Base-by-base conservation (phyloP, 768 basidiomycete species). In the Lactifluus subvellereus region DNA sequence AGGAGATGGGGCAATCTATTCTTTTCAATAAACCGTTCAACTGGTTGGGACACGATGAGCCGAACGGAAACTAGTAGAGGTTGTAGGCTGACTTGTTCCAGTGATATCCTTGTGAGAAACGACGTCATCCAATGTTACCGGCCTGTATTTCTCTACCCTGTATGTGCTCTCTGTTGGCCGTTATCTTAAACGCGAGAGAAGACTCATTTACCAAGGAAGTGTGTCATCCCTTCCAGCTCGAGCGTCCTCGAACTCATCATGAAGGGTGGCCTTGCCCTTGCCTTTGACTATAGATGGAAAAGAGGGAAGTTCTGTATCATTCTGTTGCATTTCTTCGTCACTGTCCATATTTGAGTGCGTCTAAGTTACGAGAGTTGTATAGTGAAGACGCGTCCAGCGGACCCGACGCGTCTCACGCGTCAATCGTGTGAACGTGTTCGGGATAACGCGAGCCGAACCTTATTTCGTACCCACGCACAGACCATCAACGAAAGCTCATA, bases 51-150 rank as follows among this genome's bases (percentile, higher is more conserved):
- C 35, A 47, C 27, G 48, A 49, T 54, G 22, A 57, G 54, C 53
- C 14, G 20, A 20, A 22, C 8, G 14, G 37, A 57, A 40, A 18
- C 20, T n/a, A 13, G 38, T 35, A n/a, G 33, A 51, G 56, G 16
- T 38, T 27, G 32, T 30, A 45, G 18, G 77, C 88, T 69, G 64
- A 98, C 97, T 98, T 8, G 97, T 99, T 51, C 79, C 84, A 1
- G 89, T 98, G 67, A 98, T 98, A 72, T 97, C 94, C 67, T 90
- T 87, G 71, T 99, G 97, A 0, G 96, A 96, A 8, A 99, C 97
- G 22, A 99, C 93, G 69, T 98, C 97, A 69, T 89, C 87, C 60
- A 99, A 76, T 3, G 89, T 88, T 9, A 87, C 88, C 13, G 97
- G 97, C 58, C 97, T 78, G 76, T 98, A 98, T 75, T 98, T 98